Conservation (phyloP, 140 eudicot species). For the Cichorium intybus region DNA sequence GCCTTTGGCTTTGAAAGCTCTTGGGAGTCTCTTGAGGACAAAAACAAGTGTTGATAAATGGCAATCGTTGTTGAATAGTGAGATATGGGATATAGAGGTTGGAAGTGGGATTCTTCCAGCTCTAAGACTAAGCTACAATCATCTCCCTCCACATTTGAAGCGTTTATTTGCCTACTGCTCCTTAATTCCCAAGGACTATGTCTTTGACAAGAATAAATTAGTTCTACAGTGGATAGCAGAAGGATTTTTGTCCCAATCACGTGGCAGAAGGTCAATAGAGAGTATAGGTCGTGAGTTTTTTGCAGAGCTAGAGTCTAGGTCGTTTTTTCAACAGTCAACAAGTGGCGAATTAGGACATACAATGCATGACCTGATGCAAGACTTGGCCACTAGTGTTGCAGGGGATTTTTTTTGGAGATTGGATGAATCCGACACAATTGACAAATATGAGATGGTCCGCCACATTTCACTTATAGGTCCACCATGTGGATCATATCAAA, state of each 20-base stretch:
- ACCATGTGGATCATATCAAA: not conserved
- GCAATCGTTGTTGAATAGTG: constrained; percentile 14
- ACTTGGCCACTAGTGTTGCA: too few relatives aligned
- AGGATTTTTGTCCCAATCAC: constrained; percentile 4
- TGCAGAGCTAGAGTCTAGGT: not conserved
- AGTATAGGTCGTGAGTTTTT: not conserved
- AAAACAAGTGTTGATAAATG: constrained; percentile 1
- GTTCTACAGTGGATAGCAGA: constrained; percentile 36
- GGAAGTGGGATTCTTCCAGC: constrained; percentile 23
- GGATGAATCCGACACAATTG: too few relatives aligned
- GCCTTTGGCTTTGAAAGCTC: too few relatives aligned
- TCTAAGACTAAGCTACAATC: constrained; percentile 31
- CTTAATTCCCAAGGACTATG: constrained; percentile 28
- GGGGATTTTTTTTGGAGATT: too few relatives aligned
- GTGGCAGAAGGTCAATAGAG: not conserved
- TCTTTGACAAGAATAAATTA: too few relatives aligned
- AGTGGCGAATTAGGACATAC: too few relatives aligned
- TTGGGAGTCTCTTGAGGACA: too few relatives aligned
- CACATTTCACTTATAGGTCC: not conserved
- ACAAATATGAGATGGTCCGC: too few relatives aligned
- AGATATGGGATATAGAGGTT: constrained; percentile 8
- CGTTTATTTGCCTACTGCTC: constrained; percentile 34
- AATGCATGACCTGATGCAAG: too few relatives aligned
- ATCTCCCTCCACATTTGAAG: constrained; percentile 30
- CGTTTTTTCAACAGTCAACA: too few relatives aligned